Percentiles rank a stretch among this genome's conserved stretches.
phyloP scores from a whole-genome alignment of 208 protist species.

The Crithidia expoeki region DNA sequence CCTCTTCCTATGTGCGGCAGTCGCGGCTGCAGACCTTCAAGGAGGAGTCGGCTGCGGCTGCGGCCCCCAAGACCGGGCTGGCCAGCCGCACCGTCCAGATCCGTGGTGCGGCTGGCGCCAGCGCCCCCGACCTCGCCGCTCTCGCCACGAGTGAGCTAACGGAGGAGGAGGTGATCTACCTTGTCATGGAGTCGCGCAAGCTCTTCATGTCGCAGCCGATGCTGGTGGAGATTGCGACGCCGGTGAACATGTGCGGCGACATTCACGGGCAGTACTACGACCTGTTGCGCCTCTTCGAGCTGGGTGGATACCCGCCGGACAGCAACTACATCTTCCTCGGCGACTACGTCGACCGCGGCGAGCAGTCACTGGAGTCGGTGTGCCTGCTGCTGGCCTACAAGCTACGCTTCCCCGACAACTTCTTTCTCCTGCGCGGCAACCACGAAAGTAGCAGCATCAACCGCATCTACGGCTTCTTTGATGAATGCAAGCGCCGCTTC shows the following conservation, averaged over 20 bases:
- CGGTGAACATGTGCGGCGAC: constrained; percentile 88
- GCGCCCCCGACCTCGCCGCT: not conserved
- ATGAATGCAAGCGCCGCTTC: constrained; percentile 96
- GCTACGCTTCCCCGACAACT: constrained; percentile 77
- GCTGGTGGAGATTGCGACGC: constrained; percentile 82
- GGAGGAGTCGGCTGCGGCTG: constrained; percentile 18
- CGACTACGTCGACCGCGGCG: constrained; percentile 97
- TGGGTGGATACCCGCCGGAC: constrained; percentile 44
- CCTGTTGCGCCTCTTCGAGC: constrained; percentile 80
- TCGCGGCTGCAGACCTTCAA: constrained; percentile 47
- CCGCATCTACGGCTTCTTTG: constrained; percentile 90
- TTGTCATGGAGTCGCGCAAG: constrained; percentile 78
- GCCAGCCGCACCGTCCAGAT: constrained; percentile 23
- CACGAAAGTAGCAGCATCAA: constrained; percentile 86
- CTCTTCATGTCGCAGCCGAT: constrained; percentile 91
- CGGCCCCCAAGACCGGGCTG: constrained; percentile 15
- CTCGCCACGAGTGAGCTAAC: constrained; percentile 40
- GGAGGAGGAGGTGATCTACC: constrained; percentile 74
- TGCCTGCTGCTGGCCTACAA: constrained; percentile 85
- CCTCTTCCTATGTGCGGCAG: constrained; percentile 54
- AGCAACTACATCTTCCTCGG: constrained; percentile 96
- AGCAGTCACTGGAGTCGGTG: constrained; percentile 73
- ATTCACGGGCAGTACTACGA: constrained; percentile 88
- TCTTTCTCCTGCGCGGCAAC: constrained; percentile 92
- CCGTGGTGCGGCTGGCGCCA: not conserved